phyloP scores from a whole-genome alignment of 2,329 filamentous ascomycete genomes.

The Fusarium pseudonygamai region DNA sequence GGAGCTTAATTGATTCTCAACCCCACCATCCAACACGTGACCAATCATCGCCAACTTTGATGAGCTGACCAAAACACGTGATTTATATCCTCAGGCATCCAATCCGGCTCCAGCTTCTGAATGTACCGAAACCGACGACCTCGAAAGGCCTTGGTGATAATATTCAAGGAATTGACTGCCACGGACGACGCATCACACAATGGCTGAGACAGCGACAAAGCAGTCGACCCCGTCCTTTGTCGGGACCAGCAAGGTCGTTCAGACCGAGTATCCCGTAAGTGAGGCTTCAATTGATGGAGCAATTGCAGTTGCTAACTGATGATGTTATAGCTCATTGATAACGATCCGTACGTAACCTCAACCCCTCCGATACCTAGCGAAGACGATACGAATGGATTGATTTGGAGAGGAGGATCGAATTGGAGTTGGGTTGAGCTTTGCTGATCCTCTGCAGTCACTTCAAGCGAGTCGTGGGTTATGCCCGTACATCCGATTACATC shows the following conservation, averaged over 20 bases:
- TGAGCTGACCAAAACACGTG: constrained; percentile 46
- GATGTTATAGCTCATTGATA: constrained; percentile 88
- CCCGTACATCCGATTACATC: constrained; percentile 83
- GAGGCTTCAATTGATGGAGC: constrained; percentile 28
- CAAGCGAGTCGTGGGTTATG: constrained; percentile 88
- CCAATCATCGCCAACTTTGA: constrained; percentile 26
- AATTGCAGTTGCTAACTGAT: constrained; percentile 39
- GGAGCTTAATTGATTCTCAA: constrained; percentile 38
- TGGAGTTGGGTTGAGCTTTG: constrained; percentile 24
- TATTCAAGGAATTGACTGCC: constrained; percentile 44
- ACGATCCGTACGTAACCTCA: constrained; percentile 79
- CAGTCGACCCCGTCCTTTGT: constrained; percentile 49
- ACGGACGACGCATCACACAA: constrained; percentile 46
- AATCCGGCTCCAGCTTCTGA: constrained; percentile 37
- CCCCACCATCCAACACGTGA: background rate
- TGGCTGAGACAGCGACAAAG: constrained; percentile 53
- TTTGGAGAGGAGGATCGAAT: background rate
- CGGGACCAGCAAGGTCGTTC: constrained; percentile 74
- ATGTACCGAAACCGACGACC: constrained; percentile 38
- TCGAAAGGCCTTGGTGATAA: constrained; percentile 38
- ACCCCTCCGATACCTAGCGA: background rate
- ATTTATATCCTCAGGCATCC: constrained; percentile 44
- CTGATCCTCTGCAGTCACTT: constrained; percentile 74
- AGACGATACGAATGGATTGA: background rate
- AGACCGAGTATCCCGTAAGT: constrained; percentile 88